A percentile compares a stretch with the other conserved stretches of the same genome.
These are phyloP conservation scores for Rhodotorula paludigena DNA, from an alignment of 768 basidiomycete species.

Conservation along the genomic window DNA sequence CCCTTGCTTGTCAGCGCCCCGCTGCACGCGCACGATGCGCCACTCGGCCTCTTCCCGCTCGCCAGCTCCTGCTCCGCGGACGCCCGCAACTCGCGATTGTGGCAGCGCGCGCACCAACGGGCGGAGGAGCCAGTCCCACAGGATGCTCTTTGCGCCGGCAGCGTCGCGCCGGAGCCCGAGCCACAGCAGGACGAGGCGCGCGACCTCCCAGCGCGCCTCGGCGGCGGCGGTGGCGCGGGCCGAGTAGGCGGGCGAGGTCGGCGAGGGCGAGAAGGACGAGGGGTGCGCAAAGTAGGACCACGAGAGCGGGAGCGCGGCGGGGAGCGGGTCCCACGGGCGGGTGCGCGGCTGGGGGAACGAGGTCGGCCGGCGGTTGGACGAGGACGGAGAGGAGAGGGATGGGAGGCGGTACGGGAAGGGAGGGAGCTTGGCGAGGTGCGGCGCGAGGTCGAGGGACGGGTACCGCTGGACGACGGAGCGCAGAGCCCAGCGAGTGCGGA, in stretches of 20 bases:
- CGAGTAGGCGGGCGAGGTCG: neutral
- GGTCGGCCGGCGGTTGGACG: neutral
- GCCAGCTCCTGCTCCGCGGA: neutral
- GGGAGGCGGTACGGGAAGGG: neutral
- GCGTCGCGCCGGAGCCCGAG: slow-evolving; percentile 16
- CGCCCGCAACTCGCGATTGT: neutral
- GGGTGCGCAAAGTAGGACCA: slow-evolving; percentile 3
- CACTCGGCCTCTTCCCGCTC: neutral
- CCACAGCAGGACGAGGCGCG: slow-evolving; percentile 20
- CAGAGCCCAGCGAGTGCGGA: slow-evolving; percentile 7
- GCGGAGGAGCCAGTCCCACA: slow-evolving; percentile 21
- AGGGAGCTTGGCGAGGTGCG: neutral
- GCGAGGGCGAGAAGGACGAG: neutral
- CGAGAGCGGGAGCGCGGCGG: neutral
- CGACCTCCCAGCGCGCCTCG: slow-evolving; percentile 13
- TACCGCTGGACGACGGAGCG: neutral
- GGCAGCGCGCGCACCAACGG: slow-evolving; percentile 1
- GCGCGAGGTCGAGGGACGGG: slow-evolving; percentile 10
- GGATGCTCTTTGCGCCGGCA: slow-evolving; percentile 23
- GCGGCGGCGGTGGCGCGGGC: neutral
- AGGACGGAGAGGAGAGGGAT: neutral
- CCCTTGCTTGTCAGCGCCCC: rapidly evolving
- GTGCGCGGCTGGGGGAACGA: slow-evolving; percentile 21
- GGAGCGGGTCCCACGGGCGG: neutral
- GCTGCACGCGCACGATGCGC: neutral